Evolutionary conservation across 139 green algal species (phyloP).

Genomic region (Zygnema circumcarinatum): DNA sequence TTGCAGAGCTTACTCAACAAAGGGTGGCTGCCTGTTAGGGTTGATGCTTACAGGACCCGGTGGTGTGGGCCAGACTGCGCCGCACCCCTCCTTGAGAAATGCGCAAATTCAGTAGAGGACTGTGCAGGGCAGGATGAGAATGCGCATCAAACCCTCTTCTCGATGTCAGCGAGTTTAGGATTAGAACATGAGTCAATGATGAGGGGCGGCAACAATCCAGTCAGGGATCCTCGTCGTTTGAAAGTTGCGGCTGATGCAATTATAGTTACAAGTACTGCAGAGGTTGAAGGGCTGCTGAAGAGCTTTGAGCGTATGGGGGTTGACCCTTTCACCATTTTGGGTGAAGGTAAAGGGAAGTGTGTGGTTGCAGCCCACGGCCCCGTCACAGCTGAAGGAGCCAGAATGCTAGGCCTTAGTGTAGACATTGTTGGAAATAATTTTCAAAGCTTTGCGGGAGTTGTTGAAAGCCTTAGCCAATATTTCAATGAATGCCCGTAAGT

Average conservation of each 20-base stretch:
- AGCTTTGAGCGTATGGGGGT: constrained; percentile 36
- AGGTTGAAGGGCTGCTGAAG: constrained; percentile 22
- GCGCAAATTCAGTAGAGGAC: not conserved
- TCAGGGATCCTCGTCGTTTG: too few species aligned
- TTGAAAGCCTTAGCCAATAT: constrained; percentile 26
- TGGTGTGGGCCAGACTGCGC: constrained; percentile 8
- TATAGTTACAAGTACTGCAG: constrained; percentile 36
- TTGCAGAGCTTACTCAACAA: constrained; percentile 5
- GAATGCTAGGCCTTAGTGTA: constrained; percentile 1
- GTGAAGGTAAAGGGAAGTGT: not conserved
- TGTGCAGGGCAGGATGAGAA: not conserved
- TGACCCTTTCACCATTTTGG: constrained; percentile 12
- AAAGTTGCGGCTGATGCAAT: constrained; percentile 25
- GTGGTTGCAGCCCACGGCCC: constrained; percentile 44
- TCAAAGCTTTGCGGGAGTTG: constrained; percentile 37
- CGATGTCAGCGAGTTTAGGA: not conserved
- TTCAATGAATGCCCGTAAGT: not conserved
- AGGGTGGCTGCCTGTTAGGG: constrained; percentile 14
- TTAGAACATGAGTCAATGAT: too few species aligned
- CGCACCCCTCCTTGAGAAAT: not conserved
- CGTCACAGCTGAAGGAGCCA: constrained; percentile 33
- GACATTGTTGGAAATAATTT: constrained; percentile 32
- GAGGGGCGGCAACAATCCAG: too few species aligned
- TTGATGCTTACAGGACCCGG: constrained; percentile 27
- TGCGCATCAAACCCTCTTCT: not conserved